A percentile compares a stretch with the other conserved stretches of the same genome.
Evolutionary conservation across 495 filamentous ascomycete species (phyloP).

Genomic region (Podospora comata): DNA sequence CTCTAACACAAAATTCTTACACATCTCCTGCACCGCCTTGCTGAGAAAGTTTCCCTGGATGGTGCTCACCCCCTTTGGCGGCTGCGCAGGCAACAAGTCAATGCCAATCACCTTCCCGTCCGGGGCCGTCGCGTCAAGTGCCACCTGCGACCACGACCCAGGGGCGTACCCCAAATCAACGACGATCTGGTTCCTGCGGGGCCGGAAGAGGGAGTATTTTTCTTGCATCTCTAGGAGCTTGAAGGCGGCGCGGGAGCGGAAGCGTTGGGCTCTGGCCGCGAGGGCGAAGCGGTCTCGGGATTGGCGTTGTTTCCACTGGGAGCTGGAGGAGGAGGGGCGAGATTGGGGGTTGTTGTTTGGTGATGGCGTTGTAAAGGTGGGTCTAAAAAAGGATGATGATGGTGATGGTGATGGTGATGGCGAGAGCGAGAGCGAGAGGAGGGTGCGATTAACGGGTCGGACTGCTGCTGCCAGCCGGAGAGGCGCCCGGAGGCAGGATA

Average conservation of each 20-base stretch:
- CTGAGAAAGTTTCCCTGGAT: conserved; percentile 91
- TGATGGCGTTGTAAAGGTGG: background rate
- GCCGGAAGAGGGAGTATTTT: conserved; percentile 71
- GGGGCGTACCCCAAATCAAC: conserved; percentile 94
- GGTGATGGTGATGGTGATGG: background rate
- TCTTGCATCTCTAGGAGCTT: conserved; percentile 88
- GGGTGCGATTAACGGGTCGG: background rate
- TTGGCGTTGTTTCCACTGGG: conserved; percentile 79
- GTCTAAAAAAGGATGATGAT: background rate
- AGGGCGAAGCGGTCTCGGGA: conserved; percentile 64
- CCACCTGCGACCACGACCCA: conserved; percentile 97
- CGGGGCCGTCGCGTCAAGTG: conserved; percentile 69
- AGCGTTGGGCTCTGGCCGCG: conserved; percentile 66
- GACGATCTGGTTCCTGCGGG: conserved; percentile 66
- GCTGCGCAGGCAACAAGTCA: conserved; percentile 87
- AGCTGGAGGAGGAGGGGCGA: conserved; percentile 54
- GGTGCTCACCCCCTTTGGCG: conserved; percentile 81
- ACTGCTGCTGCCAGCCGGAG: background rate
- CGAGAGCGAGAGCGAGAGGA: background rate
- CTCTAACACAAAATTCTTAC: conserved; percentile 70
- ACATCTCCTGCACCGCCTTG: conserved; percentile 63
- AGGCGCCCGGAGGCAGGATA: background rate
- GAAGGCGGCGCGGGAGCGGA: conserved; percentile 88
- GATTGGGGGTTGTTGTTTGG: conserved; percentile 27
- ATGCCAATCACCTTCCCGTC: conserved; percentile 80